A percentile compares a stretch with the other conserved stretches of the same genome.
phyloP scores from a whole-genome alignment of 148 eudicot genomes.

The Rheum nobile region DNA sequence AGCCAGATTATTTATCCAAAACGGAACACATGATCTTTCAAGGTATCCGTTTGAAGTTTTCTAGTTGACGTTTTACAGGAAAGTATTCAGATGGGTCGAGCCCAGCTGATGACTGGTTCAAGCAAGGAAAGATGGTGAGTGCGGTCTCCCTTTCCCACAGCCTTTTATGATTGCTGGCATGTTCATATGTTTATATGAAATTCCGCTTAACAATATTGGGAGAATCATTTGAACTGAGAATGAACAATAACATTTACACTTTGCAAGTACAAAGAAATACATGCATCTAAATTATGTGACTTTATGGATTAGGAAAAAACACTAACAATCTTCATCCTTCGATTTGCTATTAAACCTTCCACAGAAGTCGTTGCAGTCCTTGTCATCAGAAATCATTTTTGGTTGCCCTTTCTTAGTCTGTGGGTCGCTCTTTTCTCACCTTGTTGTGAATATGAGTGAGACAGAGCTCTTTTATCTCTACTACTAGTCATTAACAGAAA shows the following conservation, averaged over 20 bases:
- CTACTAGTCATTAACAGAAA: background rate
- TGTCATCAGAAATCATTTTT: background rate
- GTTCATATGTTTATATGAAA: background rate
- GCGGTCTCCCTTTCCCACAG: background rate
- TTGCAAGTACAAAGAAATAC: background rate
- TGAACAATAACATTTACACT: background rate
- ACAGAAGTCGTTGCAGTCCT: background rate
- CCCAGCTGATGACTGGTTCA: constrained; percentile 93
- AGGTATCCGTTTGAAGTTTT: background rate
- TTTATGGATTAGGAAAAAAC: background rate
- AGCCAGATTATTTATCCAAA: constrained; percentile 9
- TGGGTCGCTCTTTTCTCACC: background rate
- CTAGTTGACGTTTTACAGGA: constrained; percentile 35
- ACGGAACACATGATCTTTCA: constrained; percentile 9
- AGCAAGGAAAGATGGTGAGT: constrained; percentile 67
- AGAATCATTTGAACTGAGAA: background rate
- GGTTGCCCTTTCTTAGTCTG: background rate
- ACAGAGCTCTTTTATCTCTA: background rate
- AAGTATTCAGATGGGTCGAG: constrained; percentile 76
- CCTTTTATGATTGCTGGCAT: background rate
- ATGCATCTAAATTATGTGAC: background rate
- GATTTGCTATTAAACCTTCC: background rate
- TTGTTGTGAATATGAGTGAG: background rate
- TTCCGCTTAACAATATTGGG: background rate
- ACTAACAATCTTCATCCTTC: background rate